Evolutionary conservation across 176 grass and related monocot genomes (phyloP).

Genomic region (Aegilops sharonensis): DNA sequence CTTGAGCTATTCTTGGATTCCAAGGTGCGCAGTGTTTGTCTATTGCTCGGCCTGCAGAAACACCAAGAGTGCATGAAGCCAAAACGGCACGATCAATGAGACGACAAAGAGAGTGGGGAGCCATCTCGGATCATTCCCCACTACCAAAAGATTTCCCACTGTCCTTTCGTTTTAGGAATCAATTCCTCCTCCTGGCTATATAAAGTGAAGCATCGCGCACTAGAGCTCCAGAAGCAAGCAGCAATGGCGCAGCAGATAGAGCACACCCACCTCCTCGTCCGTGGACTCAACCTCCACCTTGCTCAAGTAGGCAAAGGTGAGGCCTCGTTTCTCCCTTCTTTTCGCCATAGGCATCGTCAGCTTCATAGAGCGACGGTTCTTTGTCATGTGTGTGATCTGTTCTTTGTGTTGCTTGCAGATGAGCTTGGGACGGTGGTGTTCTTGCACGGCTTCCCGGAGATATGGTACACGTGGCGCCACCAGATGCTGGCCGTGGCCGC

Average conservation of each 20-base stretch:
- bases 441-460: constrained; percentile 70
- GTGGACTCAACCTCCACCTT: constrained; percentile 50
- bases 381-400: neutral
- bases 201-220: neutral
- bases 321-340: neutral
- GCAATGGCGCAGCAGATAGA: constrained; percentile 42
- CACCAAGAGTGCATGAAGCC: neutral
- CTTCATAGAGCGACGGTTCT: neutral
- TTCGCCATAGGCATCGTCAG: neutral
- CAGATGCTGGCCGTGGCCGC: constrained; percentile 61
- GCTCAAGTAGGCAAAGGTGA: constrained; percentile 45
- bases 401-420: neutral
- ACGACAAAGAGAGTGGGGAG: neutral
- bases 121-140: neutral
- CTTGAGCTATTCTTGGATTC: neutral
- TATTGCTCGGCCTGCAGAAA: neutral
- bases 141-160: neutral
- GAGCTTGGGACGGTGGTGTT: constrained; percentile 52
- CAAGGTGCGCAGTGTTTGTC: neutral
- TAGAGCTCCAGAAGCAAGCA: neutral
- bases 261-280: constrained; percentile 34
- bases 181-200: neutral
- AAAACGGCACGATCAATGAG: neutral
- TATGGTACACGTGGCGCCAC: constrained; percentile 71
- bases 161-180: neutral